Percentiles rank a stretch among this genome's conserved stretches.
Evolutionary conservation across 2,329 filamentous ascomycete genomes (phyloP).

Genomic region (Alternaria solani): DNA sequence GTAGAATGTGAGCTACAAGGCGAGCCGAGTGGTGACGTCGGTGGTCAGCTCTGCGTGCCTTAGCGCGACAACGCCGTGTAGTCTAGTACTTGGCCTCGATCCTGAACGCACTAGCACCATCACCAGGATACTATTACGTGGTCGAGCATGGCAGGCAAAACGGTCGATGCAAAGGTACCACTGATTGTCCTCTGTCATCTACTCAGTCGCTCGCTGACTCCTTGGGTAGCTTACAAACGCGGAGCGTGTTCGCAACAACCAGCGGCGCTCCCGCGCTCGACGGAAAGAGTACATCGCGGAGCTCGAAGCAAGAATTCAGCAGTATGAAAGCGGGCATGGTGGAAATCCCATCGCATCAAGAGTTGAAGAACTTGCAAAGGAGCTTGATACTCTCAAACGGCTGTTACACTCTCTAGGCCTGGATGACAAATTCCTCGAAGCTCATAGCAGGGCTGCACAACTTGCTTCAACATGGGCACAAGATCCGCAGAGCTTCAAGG

Average conservation of each 20-base stretch:
- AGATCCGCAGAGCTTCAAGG: no score
- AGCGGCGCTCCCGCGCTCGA: constrained; percentile 22
- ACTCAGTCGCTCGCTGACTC: no score
- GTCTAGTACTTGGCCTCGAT: no score
- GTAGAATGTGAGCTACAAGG: no score
- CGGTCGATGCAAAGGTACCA: no score
- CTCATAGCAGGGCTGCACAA: constrained; percentile 11
- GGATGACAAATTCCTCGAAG: constrained; percentile 10
- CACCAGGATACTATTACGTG: no score
- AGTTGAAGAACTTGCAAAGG: neutral
- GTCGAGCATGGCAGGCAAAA: no score
- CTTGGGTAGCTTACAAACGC: neutral
- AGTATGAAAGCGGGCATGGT: constrained; percentile 3
- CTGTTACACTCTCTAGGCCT: constrained; percentile 20
- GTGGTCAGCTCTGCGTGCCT: no score
- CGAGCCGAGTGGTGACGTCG: no score
- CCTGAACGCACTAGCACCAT: no score
- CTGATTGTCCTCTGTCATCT: no score
- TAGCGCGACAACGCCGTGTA: no score
- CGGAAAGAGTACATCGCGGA: constrained; percentile 20
- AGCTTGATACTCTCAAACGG: constrained; percentile 8
- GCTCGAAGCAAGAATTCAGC: constrained; percentile 18
- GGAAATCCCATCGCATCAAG: neutral
- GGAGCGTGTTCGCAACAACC: constrained; percentile 27
- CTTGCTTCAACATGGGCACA: neutral